These are phyloP conservation scores for Parastagonospora nodorum DNA, from an alignment of 2,329 filamentous ascomycete species.

Conservation along the genomic window DNA sequence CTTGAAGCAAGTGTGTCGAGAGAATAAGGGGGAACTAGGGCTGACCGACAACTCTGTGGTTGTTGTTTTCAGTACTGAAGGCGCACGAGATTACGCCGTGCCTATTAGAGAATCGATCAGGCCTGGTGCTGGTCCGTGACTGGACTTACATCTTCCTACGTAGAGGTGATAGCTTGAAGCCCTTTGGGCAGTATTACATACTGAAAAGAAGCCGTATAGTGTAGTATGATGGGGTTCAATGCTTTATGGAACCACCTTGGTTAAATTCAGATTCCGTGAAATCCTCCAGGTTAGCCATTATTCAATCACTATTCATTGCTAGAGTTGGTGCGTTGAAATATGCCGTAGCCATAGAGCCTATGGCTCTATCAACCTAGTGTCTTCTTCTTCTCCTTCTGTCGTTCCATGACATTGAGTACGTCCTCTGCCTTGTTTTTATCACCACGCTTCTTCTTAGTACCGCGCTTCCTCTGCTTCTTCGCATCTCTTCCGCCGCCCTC, in stretches of 20 bases:
- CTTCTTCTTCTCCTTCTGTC: conserved; percentile 54
- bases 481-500: conserved; percentile 52
- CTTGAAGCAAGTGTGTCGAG: conserved; percentile 54
- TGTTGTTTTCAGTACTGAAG: conserved; percentile 71
- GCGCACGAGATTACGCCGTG: conserved; percentile 44
- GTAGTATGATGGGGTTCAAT: no score
- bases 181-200: no score
- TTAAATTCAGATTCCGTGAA: no score
- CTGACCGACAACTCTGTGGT: conserved; percentile 60
- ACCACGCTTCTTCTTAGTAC: conserved; percentile 75
- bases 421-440: conserved; percentile 79
- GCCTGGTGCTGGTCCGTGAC: no score
- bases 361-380: conserved; percentile 8
- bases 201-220: no score
- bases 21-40: conserved; percentile 40
- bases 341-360: no score
- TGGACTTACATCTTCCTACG: no score
- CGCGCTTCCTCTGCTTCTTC: conserved; percentile 71
- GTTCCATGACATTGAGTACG: conserved; percentile 79
- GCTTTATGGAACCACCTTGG: no score
- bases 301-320: no score
- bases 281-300: no score
- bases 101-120: not conserved
- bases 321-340: no score
- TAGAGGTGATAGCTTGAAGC: no score